A percentile compares a stretch with the other conserved stretches of the same genome.
Conservation (phyloP, 176 grass and related monocot genomes). For the Pontederia paniculata region DNA sequence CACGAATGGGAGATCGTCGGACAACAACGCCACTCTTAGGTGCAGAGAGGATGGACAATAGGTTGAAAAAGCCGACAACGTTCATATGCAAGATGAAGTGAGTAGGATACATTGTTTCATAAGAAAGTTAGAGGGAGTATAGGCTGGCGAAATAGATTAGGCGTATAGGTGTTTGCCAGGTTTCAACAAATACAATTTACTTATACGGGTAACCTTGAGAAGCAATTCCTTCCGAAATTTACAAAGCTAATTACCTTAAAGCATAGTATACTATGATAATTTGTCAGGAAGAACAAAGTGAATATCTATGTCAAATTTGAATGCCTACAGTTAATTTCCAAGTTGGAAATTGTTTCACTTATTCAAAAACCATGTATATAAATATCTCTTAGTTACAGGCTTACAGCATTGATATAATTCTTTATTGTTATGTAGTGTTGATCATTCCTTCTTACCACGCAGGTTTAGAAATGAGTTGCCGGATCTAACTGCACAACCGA, state of each 20-base stretch:
- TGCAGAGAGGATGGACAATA: conserved; percentile 61
- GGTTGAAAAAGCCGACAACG: conserved; percentile 88
- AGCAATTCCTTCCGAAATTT: too few relatives aligned
- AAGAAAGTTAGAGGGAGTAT: neutral
- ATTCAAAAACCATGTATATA: too few relatives aligned
- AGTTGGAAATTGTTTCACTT: too few relatives aligned
- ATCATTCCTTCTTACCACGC: conserved; percentile 18
- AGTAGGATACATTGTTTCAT: conserved; percentile 13
- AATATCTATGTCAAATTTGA: too few relatives aligned
- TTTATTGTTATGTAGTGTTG: neutral
- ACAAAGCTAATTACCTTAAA: too few relatives aligned
- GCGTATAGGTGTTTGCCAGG: neutral
- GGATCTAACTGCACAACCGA: conserved; percentile 68
- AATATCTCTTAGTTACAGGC: neutral
- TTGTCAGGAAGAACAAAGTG: too few relatives aligned
- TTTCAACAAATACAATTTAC: neutral
- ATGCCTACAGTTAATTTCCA: too few relatives aligned
- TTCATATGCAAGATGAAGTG: conserved; percentile 83
- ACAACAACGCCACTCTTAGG: conserved; percentile 18
- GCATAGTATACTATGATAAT: too few relatives aligned
- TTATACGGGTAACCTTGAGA: too few relatives aligned
- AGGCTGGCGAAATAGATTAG: neutral
- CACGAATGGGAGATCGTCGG: conserved; percentile 18
- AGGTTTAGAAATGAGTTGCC: conserved; percentile 96
- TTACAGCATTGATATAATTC: neutral